phyloP scores from a whole-genome alignment of 2,329 filamentous ascomycete species.

The Tricladium varicosporioides region DNA sequence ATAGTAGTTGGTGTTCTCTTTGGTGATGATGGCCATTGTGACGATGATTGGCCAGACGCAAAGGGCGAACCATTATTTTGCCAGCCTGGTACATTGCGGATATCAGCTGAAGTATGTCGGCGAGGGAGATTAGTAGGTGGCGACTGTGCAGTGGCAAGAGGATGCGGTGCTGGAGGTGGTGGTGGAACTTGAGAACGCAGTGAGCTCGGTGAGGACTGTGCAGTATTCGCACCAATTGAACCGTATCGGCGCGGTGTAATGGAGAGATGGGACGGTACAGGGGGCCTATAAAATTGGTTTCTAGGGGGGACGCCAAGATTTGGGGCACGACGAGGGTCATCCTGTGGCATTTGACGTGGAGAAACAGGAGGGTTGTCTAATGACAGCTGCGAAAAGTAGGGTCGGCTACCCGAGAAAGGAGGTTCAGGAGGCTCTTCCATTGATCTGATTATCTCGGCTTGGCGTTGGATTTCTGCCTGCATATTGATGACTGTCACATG shows the following conservation, averaged over 20 bases:
- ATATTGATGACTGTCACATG: conserved; percentile 48
- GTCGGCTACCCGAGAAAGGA: conserved; percentile 60
- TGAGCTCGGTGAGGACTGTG: conserved; percentile 71
- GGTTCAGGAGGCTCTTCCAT: conserved; percentile 67
- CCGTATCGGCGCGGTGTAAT: conserved; percentile 77
- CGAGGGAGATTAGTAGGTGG: conserved; percentile 70
- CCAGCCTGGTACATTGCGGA: conserved; percentile 78
- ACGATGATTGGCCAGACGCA: conserved; percentile 58
- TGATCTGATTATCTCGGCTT: conserved; percentile 54
- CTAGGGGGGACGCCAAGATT: conserved; percentile 54
- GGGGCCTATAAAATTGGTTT: conserved; percentile 69
- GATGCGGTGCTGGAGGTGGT: conserved; percentile 61
- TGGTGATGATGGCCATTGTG: conserved; percentile 67
- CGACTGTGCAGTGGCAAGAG: conserved; percentile 59
- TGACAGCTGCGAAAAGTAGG: conserved; percentile 59
- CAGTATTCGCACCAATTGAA: conserved; percentile 70
- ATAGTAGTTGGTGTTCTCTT: conserved; percentile 47
- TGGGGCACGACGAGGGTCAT: conserved; percentile 74
- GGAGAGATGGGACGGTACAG: conserved; percentile 78
- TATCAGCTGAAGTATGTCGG: conserved; percentile 93
- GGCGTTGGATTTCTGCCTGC: conserved; percentile 60
- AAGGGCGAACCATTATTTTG: conserved; percentile 64
- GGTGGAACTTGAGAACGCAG: conserved; percentile 64
- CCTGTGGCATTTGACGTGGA: conserved; percentile 80
- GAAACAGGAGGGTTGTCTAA: conserved; percentile 79